Conservation (phyloP, 768 basidiomycete species). For the Rhodocollybia butyracea region DNA sequence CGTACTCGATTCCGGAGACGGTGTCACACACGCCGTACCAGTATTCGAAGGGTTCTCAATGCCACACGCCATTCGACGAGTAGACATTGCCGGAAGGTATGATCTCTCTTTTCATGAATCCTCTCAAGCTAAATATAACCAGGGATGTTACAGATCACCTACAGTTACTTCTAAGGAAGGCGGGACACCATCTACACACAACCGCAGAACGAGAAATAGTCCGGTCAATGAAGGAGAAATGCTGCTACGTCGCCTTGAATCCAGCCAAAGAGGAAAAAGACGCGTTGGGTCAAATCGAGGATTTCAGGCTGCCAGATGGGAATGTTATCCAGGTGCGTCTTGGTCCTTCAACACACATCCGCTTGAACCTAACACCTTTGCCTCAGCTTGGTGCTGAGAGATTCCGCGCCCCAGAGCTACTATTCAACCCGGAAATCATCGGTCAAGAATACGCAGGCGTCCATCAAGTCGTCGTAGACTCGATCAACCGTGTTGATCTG, state of each 20-base stretch:
- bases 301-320: slow-evolving; percentile 93
- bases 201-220: slow-evolving; percentile 97
- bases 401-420: slow-evolving; percentile 94
- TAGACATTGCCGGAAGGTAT: slow-evolving; percentile 94
- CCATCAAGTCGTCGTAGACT: slow-evolving; percentile 98
- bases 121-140: slow-evolving; percentile 5
- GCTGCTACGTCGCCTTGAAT: slow-evolving; percentile 91
- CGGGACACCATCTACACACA: slow-evolving; percentile 93
- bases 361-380: slow-evolving; percentile 9
- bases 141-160: slow-evolving; percentile 98
- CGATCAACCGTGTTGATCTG: slow-evolving; percentile 92
- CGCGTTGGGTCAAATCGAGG: slow-evolving; percentile 68
- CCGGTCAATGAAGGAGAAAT: slow-evolving; percentile 96
- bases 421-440: slow-evolving; percentile 96
- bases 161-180: slow-evolving; percentile 89
- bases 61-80: slow-evolving; percentile 95
- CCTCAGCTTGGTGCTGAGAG: slow-evolving; percentile 87
- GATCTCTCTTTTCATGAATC: slow-evolving; percentile 12
- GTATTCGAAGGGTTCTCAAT: slow-evolving; percentile 99
- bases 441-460: slow-evolving; percentile 96
- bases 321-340: slow-evolving; percentile 77
- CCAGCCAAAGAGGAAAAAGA: slow-evolving; percentile 97
- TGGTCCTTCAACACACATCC: background rate
- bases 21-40: slow-evolving; percentile 97
- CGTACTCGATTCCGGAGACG: slow-evolving; percentile 97